phyloP scores from a whole-genome alignment of 2,329 filamentous ascomycete genomes.

The Alternaria solani region DNA sequence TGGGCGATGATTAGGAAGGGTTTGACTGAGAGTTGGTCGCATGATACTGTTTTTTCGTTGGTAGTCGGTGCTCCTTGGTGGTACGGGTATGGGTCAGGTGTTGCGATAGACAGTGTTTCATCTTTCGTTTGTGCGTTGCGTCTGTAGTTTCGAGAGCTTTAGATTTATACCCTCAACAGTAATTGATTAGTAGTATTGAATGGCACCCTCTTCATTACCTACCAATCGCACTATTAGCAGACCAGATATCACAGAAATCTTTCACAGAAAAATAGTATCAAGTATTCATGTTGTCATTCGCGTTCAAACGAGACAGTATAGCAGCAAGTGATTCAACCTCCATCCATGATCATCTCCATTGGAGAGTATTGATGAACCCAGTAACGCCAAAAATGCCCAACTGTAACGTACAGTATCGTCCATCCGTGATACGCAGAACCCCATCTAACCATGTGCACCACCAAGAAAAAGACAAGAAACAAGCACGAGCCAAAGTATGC shows the following conservation, averaged over 20 bases:
- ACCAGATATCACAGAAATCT: background rate
- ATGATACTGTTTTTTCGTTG: background rate
- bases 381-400: constrained; percentile 9
- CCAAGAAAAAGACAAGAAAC: background rate
- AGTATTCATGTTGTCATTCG: constrained; percentile 4
- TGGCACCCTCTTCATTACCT: background rate
- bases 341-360: constrained; percentile 2
- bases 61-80: background rate
- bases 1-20: background rate
- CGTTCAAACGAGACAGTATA: constrained; percentile 2
- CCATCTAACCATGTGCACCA: background rate
- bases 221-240: background rate
- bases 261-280: background rate
- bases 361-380: background rate
- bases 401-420: constrained; percentile 15
- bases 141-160: background rate
- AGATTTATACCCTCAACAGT: background rate
- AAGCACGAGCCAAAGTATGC: constrained; percentile 1
- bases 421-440: constrained; percentile 2
- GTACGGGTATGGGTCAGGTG: background rate
- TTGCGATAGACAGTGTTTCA: background rate
- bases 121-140: background rate
- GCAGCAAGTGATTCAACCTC: background rate
- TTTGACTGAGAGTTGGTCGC: background rate
- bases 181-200: background rate